A percentile compares a stretch with the other conserved stretches of the same genome.
These are phyloP conservation scores for Blastocystis sp. DNA, from an alignment of 352 stramenopile genomes.

Conservation along the genomic window DNA sequence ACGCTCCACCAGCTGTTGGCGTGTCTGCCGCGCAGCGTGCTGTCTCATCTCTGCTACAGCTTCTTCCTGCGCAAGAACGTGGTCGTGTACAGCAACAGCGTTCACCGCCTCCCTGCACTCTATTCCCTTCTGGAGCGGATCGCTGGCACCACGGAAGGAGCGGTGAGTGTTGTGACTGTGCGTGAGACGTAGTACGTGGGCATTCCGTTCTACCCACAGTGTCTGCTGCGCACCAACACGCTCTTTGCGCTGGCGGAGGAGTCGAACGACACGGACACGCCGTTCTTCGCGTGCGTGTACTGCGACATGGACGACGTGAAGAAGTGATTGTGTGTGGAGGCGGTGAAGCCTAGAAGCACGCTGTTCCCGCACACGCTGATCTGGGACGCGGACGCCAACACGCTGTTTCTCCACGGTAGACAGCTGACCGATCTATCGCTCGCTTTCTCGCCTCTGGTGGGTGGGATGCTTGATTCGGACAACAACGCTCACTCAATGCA, in stretches of 20 bases:
- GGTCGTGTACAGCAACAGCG: background rate
- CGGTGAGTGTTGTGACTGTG: background rate
- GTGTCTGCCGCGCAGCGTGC: background rate
- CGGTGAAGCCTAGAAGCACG: background rate
- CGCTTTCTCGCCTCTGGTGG: background rate
- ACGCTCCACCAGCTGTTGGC: background rate
- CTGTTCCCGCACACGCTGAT: background rate
- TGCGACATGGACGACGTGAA: background rate
- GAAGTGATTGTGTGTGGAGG: background rate
- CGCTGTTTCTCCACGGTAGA: background rate
- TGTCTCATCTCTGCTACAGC: background rate
- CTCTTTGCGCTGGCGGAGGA: background rate
- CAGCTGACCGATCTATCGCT: background rate
- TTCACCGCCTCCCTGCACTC: background rate
- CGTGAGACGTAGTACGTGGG: conserved; percentile 2
- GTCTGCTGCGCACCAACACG: background rate
- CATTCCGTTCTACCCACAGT: conserved; percentile 15
- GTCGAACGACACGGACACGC: background rate
- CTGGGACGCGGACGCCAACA: conserved; percentile 39
- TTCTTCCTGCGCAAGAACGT: conserved; percentile 9
- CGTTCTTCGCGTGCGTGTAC: conserved; percentile 46
- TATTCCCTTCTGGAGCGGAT: background rate
- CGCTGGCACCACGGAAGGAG: background rate
- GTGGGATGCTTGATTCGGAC: background rate
- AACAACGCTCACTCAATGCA: too few species aligned